phyloP scores from a whole-genome alignment of 768 basidiomycete genomes.

The Hericium rajendrae region DNA sequence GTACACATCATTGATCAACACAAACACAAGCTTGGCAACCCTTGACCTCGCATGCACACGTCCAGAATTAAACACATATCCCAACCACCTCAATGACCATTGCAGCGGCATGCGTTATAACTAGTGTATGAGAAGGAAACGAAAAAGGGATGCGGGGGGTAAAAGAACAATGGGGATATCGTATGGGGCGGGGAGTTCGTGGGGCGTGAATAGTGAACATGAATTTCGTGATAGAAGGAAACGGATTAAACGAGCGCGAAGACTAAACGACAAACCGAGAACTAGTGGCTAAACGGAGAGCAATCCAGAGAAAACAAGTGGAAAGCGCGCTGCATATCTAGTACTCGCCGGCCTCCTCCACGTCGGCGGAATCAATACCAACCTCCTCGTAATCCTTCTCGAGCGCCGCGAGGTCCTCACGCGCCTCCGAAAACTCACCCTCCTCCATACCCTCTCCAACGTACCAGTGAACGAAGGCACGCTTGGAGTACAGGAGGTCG shows the following conservation, averaged over 20 bases:
- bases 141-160: not conserved
- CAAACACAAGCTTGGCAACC: not conserved
- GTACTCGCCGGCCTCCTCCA: slow-evolving; percentile 41
- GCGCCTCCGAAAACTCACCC: slow-evolving; percentile 98
- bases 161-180: slow-evolving; percentile 4
- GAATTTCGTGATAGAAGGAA: not conserved
- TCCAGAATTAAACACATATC: not conserved
- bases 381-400: slow-evolving; percentile 96
- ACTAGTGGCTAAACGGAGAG: slow-evolving; percentile 13
- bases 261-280: not conserved
- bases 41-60: not conserved
- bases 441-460: slow-evolving; percentile 77
- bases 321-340: slow-evolving; percentile 17
- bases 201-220: not conserved
- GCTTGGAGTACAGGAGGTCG: slow-evolving; percentile 64
- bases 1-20: not conserved
- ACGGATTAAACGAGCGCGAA: not conserved
- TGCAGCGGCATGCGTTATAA: not conserved
- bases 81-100: not conserved
- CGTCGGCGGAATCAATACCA: slow-evolving; percentile 42
- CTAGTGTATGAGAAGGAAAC: slow-evolving; percentile 2
- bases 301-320: slow-evolving; percentile 8
- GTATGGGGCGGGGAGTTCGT: not conserved
- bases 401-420: slow-evolving; percentile 99
- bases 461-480: slow-evolving; percentile 50